A percentile compares a stretch with the other conserved stretches of the same genome.
phyloP scores from a whole-genome alignment of 441 rosid genomes.

The Populus hybrid region DNA sequence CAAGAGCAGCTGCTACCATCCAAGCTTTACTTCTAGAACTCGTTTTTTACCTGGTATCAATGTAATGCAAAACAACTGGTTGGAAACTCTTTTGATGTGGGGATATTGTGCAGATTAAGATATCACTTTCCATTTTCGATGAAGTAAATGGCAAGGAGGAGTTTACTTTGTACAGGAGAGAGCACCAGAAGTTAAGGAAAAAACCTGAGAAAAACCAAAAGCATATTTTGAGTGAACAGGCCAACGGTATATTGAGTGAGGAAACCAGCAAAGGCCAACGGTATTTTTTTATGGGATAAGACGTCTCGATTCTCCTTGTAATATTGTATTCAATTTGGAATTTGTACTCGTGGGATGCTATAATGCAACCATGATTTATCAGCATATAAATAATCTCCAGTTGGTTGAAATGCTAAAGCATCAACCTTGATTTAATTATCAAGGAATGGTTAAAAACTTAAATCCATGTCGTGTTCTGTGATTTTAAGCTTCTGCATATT shows the following conservation, averaged over 20 bases:
- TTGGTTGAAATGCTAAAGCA: too few relatives aligned
- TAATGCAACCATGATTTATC: too few relatives aligned
- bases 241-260: neutral
- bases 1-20: slow-evolving; percentile 40
- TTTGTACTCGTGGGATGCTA: too few relatives aligned
- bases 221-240: neutral
- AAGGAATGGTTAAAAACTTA: too few relatives aligned
- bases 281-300: neutral
- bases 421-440: too few relatives aligned
- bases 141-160: neutral
- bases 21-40: slow-evolving; percentile 37
- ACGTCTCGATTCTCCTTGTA: neutral
- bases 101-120: neutral
- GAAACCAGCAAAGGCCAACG: neutral
- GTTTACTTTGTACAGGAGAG: neutral
- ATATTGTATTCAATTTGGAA: neutral
- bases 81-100: neutral
- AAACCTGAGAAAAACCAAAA: neutral
- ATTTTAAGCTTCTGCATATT: too few relatives aligned
- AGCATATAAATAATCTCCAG: too few relatives aligned
- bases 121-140: neutral
- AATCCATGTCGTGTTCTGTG: too few relatives aligned
- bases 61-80: neutral
- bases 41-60: slow-evolving; percentile 12
- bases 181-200: neutral